Base-by-base conservation (phyloP, 768 basidiomycete species). In the Trametes cubensis region DNA sequence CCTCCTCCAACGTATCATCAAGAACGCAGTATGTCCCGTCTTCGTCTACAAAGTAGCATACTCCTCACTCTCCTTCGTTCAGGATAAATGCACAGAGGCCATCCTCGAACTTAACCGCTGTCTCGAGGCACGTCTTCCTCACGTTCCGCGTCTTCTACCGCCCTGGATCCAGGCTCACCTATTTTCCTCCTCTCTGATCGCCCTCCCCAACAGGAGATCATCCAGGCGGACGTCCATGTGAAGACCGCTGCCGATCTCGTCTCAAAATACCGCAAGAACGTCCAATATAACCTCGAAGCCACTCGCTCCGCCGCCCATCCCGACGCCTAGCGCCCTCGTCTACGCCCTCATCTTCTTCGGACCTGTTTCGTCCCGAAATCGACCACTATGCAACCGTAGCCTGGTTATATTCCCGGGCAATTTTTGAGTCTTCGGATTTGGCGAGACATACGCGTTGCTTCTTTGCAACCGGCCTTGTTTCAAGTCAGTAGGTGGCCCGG, bases 31-130 rank as follows among this genome's bases (percentile, higher is more conserved):
- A 64, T 65, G 88, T 79, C 14, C 10, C 34, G 48, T 21, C 26
- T 15, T 40, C 8, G 2, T 42, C 17, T 18, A 17, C 15, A 21
- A 11, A 11, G 20, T 6, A 21, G 14, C 30, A 0, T 15, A 10
- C 25, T 53, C 58, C 47, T 63, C 38, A 39, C 61, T 10, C 45
- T 40, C 25, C 4, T 47, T 18, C 30, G 15, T 23, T 39, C 14
- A 95, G 94, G 91, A 92, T 55, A 95, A 94, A 76, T 95, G 93
- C 75, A 94, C 94, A 34, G 95, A 98, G 74, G 88, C 88, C 75
- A 85, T 97, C 58, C 73, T 88, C 25, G 95, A 96, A 72, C 81
- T 97, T 61, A 96, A 96, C 70, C 88, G 90, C 62, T 93, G 90
- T 70, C 77, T 95, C 63, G 88, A 94, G 77, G 94, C 94, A 54